Conservation (phyloP, 2,329 filamentous ascomycete species). For the Penicillium olsonii region DNA sequence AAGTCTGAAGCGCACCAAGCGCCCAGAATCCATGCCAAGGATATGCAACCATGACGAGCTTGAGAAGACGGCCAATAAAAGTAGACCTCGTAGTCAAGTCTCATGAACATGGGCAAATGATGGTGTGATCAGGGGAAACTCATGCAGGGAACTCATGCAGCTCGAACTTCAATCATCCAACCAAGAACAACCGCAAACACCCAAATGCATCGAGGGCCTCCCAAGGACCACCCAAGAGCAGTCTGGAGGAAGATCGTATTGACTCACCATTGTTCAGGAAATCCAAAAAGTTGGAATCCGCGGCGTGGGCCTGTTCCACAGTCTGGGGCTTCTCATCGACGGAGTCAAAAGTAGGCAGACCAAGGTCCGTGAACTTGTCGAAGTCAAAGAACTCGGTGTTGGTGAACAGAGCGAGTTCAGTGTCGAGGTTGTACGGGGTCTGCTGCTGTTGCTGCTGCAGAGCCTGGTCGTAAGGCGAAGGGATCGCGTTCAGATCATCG, state of each 20-base stretch:
- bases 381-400: constrained; percentile 82
- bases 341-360: constrained; percentile 35
- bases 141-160: constrained; percentile 4
- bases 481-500: constrained; percentile 75
- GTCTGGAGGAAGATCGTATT: constrained; percentile 7
- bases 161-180: constrained; percentile 12
- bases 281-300: constrained; percentile 44
- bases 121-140: constrained; percentile 15
- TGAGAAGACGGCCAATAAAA: constrained; percentile 8
- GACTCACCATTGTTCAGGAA: constrained; percentile 43
- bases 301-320: constrained; percentile 26
- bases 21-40: constrained; percentile 17
- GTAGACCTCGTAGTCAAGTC: constrained; percentile 10
- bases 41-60: constrained; percentile 8
- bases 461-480: constrained; percentile 64
- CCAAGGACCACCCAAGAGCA: constrained; percentile 6
- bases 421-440: constrained; percentile 65
- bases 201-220: constrained; percentile 6
- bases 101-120: constrained; percentile 1
- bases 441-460: constrained; percentile 59
- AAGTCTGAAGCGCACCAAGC: constrained; percentile 10
- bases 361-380: constrained; percentile 51
- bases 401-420: constrained; percentile 76
- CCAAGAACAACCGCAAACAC: constrained; percentile 2
- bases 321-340: constrained; percentile 31